Evolutionary conservation across 2,329 filamentous ascomycete genomes (phyloP).

Genomic region (Pseudocercospora eumusae): DNA sequence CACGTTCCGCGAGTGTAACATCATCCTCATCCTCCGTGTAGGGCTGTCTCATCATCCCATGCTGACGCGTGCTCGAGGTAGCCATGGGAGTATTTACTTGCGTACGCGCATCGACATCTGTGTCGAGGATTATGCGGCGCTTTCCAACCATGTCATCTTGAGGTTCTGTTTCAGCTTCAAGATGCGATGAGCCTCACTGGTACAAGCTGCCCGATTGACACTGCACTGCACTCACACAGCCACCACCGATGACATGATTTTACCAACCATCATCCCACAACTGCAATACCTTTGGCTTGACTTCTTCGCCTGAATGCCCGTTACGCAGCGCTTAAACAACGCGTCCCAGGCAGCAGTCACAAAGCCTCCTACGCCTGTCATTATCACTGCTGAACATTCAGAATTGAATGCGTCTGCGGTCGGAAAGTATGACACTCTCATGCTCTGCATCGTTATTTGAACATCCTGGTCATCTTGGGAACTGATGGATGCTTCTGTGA

Average conservation of each 20-base stretch:
- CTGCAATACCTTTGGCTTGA: constrained; percentile 4
- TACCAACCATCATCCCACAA: constrained; percentile 5
- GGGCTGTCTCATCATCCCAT: too few relatives aligned
- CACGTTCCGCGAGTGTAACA: too few relatives aligned
- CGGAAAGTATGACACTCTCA: constrained; percentile 9
- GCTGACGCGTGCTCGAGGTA: too few relatives aligned
- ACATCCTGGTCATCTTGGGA: constrained; percentile 6
- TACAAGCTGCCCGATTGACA: constrained; percentile 6
- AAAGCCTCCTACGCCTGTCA: background rate
- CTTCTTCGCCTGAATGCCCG: constrained; percentile 11
- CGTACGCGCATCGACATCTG: too few relatives aligned
- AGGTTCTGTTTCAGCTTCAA: background rate
- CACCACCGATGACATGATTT: constrained; percentile 9
- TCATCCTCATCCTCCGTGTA: too few relatives aligned
- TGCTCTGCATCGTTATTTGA: background rate
- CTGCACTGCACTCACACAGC: constrained; percentile 8
- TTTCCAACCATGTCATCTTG: too few relatives aligned
- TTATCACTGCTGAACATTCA: background rate
- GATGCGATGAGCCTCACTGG: constrained; percentile 11
- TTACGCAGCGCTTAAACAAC: constrained; percentile 9
- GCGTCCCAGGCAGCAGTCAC: constrained; percentile 11
- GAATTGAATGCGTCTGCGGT: constrained; percentile 10
- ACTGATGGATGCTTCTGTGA: constrained; percentile 22
- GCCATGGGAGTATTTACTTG: too few relatives aligned
- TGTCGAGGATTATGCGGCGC: too few relatives aligned